Evolutionary conservation across 192 early-diverging fungal genomes (phyloP), one percentile per base, ranked within the genome.

Genomic region (Coemansia sp.): DNA sequence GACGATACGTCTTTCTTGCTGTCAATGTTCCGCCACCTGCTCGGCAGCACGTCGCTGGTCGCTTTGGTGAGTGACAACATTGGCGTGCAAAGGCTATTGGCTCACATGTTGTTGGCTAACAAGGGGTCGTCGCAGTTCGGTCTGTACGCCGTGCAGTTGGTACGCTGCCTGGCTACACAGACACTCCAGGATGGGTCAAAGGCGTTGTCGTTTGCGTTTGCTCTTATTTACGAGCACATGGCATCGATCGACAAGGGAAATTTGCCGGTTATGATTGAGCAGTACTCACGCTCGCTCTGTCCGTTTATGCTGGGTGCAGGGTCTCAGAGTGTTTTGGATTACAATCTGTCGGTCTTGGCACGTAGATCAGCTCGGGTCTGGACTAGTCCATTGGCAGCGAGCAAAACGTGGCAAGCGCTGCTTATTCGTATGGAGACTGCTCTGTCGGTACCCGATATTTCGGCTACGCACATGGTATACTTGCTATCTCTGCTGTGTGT

Each of bases 1-100:
- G 82, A 79, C 43, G 82, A 84, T 27, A 12, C 41, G 38, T 41
- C 77, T 0, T 76, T 84, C 42, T 46, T 79, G 11, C 40, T 68
- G 12, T 74, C 73, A 3, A 72, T 84, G 47, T 63, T 76, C 44
- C 74, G 77, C 20, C 77, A 79, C 40, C 24, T 84, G 66, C 65
- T 84, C 31, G 41, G 43, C 3, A 69, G 70, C 74, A 57, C 40
- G 31, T 33, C 33, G 9, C 62, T 60, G 8, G 46, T 61, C 34
- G 29, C 29, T 20, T 71, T 79, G 33, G 44, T 84, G 16, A 34
- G 18, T 5, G 60, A 62, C 27, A 46, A 22, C 18, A 22, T 40
- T 2, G 20, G 27, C n/a, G 82, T 70, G 3, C 77, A 73, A 59
- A 64, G 68, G n/a, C 71, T 84, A 38, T 42, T 84, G 20, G 67